These are phyloP conservation scores for Malassezia globosa DNA, from an alignment of 1,284 basidiomycete genomes.

Conservation along the genomic window DNA sequence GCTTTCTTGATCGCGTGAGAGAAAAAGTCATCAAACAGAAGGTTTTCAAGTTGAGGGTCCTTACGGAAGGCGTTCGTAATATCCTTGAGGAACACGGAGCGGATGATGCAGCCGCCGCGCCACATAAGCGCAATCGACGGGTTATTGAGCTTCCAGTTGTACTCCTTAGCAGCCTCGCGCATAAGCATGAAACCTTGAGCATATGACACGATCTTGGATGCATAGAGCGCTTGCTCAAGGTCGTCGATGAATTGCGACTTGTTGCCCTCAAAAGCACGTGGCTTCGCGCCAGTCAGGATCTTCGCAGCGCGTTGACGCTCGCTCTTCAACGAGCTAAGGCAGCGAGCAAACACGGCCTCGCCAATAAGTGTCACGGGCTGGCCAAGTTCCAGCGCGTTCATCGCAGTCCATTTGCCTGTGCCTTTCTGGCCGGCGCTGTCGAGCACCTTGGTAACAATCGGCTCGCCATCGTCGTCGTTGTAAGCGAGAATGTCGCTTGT, in stretches of 20 bases:
- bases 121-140: slow-evolving; percentile 97
- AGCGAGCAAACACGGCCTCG: slow-evolving; percentile 97
- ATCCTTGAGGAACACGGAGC: slow-evolving; percentile 48
- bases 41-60: slow-evolving; percentile 73
- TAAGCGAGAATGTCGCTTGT: slow-evolving; percentile 39
- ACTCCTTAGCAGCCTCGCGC: slow-evolving; percentile 94
- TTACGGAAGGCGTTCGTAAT: slow-evolving; percentile 75
- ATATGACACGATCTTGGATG: slow-evolving; percentile 77
- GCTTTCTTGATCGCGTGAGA: slow-evolving; percentile 83
- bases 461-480: slow-evolving; percentile 87
- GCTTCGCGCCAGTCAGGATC: slow-evolving; percentile 73
- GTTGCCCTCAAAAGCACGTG: slow-evolving; percentile 88
- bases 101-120: slow-evolving; percentile 98
- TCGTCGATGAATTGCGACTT: slow-evolving; percentile 98
- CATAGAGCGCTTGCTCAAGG: slow-evolving; percentile 97
- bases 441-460: slow-evolving; percentile 84
- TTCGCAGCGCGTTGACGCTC: slow-evolving; percentile 91
- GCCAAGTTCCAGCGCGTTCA: slow-evolving; percentile 92
- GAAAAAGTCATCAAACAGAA: slow-evolving; percentile 97
- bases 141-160: slow-evolving; percentile 59
- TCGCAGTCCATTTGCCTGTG: slow-evolving; percentile 99
- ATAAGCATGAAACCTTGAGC: slow-evolving; percentile 99
- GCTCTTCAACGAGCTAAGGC: slow-evolving; percentile 92
- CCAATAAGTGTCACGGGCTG: slow-evolving; percentile 85
- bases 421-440: slow-evolving; percentile 85